Evolutionary conservation across 2,329 filamentous ascomycete species (phyloP).

Genomic region (Ophiostoma sp.): DNA sequence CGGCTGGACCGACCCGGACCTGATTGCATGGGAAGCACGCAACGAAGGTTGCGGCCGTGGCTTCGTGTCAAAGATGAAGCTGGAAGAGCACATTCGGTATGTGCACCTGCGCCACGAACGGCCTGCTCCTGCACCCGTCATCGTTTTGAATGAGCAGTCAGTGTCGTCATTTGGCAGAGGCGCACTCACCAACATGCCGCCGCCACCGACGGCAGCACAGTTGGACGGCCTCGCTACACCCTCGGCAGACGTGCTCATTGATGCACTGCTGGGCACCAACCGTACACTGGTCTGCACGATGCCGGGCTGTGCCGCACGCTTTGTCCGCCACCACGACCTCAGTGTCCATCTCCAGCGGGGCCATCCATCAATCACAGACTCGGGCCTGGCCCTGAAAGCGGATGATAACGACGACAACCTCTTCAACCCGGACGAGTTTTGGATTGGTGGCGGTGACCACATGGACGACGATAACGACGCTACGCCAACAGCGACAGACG

Average conservation of each 20-base stretch:
- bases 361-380: constrained; percentile 26
- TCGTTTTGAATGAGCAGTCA: constrained; percentile 20
- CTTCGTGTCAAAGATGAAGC: constrained; percentile 73
- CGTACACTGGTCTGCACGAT: constrained; percentile 47
- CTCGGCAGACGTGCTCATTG: constrained; percentile 33
- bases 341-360: constrained; percentile 46
- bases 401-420: constrained; percentile 9
- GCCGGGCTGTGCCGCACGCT: constrained; percentile 46
- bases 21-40: constrained; percentile 60
- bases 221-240: constrained; percentile 42
- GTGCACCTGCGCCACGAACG: constrained; percentile 68
- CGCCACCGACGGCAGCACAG: constrained; percentile 28
- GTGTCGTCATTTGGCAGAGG: not conserved
- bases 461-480: not conserved
- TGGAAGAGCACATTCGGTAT: constrained; percentile 83
- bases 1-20: constrained; percentile 51
- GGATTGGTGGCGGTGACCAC: constrained; percentile 24
- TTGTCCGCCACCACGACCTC: constrained; percentile 54
- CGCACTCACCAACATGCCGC: not conserved
- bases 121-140: constrained; percentile 36
- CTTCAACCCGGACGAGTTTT: constrained; percentile 24
- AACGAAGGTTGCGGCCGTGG: constrained; percentile 70
- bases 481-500: not conserved
- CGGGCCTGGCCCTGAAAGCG: not conserved
- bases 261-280: constrained; percentile 40